These are phyloP conservation scores for Larix sibirica DNA, from an alignment of 83 land plant genomes.

Conservation along the genomic window DNA sequence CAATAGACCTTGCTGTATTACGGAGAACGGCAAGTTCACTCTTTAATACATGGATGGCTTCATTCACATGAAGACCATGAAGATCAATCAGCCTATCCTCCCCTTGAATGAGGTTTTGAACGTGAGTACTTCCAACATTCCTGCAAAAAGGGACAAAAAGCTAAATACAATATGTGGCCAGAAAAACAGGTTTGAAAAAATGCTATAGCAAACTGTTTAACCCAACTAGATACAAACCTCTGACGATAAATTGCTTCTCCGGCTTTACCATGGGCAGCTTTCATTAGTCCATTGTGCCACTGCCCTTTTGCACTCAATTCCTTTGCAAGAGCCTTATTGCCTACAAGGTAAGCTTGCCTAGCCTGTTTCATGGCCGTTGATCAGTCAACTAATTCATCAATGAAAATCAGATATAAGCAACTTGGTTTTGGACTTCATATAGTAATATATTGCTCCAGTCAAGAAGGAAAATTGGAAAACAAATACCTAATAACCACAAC, in stretches of 20 bases:
- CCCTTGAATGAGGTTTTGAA: slow-evolving; percentile 39
- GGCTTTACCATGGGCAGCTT: slow-evolving; percentile 84
- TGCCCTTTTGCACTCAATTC: slow-evolving; percentile 88
- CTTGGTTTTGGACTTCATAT: not conserved
- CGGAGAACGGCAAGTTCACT: slow-evolving; percentile 66
- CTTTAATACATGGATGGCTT: slow-evolving; percentile 83
- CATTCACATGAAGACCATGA: slow-evolving; percentile 88
- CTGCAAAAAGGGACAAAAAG: slow-evolving; percentile 37
- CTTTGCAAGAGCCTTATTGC: slow-evolving; percentile 91
- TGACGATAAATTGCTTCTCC: slow-evolving; percentile 84
- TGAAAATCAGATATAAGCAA: not conserved
- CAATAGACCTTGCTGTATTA: slow-evolving; percentile 54
- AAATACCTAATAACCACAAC: not conserved
- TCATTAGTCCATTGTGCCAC: slow-evolving; percentile 82
- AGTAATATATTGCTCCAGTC: not conserved
- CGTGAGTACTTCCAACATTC: slow-evolving; percentile 43
- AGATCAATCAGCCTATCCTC: slow-evolving; percentile 71
- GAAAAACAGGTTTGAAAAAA: not conserved
- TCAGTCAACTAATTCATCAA: not conserved
- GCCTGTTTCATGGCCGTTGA: slow-evolving; percentile 45
- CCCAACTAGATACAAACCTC: slow-evolving; percentile 47
- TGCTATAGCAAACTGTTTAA: not conserved
- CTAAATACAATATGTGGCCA: not conserved
- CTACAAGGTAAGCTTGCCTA: slow-evolving; percentile 78
- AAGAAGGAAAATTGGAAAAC: not conserved